A percentile compares a stretch with the other conserved stretches of the same genome.
Conservation (phyloP, 768 basidiomycete species). For the Lactarius psammicola region DNA sequence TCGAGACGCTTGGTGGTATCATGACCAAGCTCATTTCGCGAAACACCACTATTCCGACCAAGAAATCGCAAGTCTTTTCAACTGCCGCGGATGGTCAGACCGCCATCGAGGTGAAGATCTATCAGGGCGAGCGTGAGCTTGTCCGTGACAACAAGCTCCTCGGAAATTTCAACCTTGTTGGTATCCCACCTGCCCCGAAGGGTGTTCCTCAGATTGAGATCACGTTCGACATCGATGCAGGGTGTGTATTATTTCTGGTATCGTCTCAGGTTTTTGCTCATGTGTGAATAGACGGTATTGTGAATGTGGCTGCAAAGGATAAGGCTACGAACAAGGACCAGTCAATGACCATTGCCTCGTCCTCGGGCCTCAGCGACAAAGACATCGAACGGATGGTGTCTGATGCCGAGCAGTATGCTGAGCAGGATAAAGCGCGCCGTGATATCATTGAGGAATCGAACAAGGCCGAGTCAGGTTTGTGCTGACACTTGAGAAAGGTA, state of each 20-base stretch:
- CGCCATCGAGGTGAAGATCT: conserved; percentile 99
- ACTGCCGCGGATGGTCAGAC: conserved; percentile 99
- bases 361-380: conserved; percentile 92
- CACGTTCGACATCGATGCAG: conserved; percentile 97
- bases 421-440: conserved; percentile 86
- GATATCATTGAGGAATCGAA: conserved; percentile 93
- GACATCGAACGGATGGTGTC: conserved; percentile 97
- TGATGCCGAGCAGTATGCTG: conserved; percentile 92
- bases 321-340: conserved; percentile 90
- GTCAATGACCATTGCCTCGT: conserved; percentile 96
- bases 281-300: conserved; percentile 72
- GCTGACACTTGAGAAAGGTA: conserved; percentile 95
- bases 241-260: conserved; percentile 36
- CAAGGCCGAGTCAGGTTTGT: conserved; percentile 92
- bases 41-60: conserved; percentile 99
- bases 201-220: conserved; percentile 78
- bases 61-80: conserved; percentile 99
- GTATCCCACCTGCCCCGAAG: conserved; percentile 83
- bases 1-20: conserved; percentile 97
- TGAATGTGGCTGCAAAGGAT: conserved; percentile 95
- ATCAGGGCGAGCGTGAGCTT: conserved; percentile 98
- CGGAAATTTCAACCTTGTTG: conserved; percentile 99
- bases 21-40: conserved; percentile 99
- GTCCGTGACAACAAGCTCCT: conserved; percentile 98
- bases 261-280: conserved; percentile 11